phyloP scores from a whole-genome alignment of 805 yeast species.

The Wickerhamomyces hampshirensis region DNA sequence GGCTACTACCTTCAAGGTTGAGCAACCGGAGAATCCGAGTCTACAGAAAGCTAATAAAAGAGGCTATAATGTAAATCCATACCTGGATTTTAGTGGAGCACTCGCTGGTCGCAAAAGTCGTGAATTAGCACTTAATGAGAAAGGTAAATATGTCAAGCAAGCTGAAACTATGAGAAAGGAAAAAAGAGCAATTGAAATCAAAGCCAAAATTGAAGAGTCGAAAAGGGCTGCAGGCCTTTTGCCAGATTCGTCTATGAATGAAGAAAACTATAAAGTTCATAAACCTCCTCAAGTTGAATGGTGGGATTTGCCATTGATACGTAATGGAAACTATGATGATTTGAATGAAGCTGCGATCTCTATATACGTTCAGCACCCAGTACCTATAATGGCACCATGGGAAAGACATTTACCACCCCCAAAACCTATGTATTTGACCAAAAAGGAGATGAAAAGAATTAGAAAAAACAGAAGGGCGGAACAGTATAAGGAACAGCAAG shows the following conservation, averaged over 20 bases:
- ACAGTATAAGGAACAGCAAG: slow-evolving; percentile 65
- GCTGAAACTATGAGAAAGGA: slow-evolving; percentile 40
- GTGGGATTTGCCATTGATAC: slow-evolving; percentile 75
- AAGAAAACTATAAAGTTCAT: slow-evolving; percentile 42
- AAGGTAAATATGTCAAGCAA: slow-evolving; percentile 56
- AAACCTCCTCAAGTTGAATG: slow-evolving; percentile 71
- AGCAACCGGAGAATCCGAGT: slow-evolving; percentile 21
- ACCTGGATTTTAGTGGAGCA: slow-evolving; percentile 15
- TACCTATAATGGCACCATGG: slow-evolving; percentile 58
- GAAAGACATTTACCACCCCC: slow-evolving; percentile 37
- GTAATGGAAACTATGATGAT: slow-evolving; percentile 32
- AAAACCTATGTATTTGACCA: slow-evolving; percentile 59
- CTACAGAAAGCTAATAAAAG: slow-evolving; percentile 17
- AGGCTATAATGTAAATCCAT: slow-evolving; percentile 32
- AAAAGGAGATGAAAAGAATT: slow-evolving; percentile 67
- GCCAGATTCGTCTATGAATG: slow-evolving; percentile 52
- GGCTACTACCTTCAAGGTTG: slow-evolving; percentile 2
- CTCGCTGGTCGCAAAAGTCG: slow-evolving; percentile 25
- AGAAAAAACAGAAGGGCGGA: slow-evolving; percentile 66
- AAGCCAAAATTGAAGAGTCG: slow-evolving; percentile 28
- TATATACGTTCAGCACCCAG: slow-evolving; percentile 79
- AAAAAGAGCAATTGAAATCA: slow-evolving; percentile 31
- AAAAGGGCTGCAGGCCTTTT: slow-evolving; percentile 37
- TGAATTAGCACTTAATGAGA: slow-evolving; percentile 47
- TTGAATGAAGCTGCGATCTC: slow-evolving; percentile 46